phyloP scores from a whole-genome alignment of 2,329 filamentous ascomycete species.

The Trichoderma arundinaceum region DNA sequence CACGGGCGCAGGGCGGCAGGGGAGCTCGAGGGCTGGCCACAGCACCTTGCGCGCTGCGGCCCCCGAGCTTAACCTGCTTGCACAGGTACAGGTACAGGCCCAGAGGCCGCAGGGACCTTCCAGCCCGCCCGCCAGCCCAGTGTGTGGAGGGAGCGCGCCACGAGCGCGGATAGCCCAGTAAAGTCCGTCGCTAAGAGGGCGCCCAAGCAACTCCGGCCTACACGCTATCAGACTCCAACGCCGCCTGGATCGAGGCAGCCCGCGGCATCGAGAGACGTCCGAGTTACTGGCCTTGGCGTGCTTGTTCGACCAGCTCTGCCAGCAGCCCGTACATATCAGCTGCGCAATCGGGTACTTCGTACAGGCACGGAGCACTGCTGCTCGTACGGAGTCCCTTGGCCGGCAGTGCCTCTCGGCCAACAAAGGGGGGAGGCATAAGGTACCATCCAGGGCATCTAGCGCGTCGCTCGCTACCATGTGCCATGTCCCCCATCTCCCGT shows the following conservation, averaged over 20 bases:
- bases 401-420: constrained; percentile 2
- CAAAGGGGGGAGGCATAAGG: constrained; percentile 4
- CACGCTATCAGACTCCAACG: neutral
- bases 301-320: neutral
- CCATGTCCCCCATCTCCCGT: neutral
- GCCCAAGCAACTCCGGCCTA: no score
- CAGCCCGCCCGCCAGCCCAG: no score
- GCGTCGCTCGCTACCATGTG: neutral
- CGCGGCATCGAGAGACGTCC: no score
- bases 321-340: neutral
- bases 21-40: neutral
- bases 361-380: neutral
- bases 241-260: neutral
- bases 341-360: no score
- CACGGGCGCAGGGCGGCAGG: constrained; percentile 23
- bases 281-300: constrained; percentile 8
- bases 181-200: no score
- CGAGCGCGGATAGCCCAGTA: no score
- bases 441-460: neutral
- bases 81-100: no score
- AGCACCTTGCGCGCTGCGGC: neutral
- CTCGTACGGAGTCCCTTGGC: neutral
- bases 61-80: neutral
- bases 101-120: no score
- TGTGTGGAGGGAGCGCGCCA: no score